These are phyloP conservation scores for Torulaspora gathmanii DNA, from an alignment of 805 yeast genomes.

Conservation along the genomic window DNA sequence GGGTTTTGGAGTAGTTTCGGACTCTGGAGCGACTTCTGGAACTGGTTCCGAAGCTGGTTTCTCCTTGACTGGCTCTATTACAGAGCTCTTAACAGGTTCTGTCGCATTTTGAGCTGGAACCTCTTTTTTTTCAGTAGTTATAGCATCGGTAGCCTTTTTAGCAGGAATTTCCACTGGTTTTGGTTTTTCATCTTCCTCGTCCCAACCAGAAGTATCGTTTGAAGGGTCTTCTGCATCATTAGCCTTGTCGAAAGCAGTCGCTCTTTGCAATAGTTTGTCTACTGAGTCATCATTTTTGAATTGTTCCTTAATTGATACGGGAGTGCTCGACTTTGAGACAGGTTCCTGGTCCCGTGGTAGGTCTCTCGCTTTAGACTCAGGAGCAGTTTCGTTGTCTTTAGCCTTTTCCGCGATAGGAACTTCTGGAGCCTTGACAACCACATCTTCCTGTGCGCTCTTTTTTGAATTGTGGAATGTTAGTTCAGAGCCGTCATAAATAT, in stretches of 20 bases:
- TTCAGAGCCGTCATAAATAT: constrained; percentile 69
- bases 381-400: neutral
- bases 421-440: constrained; percentile 24
- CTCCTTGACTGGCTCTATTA: constrained; percentile 2
- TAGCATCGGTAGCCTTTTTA: neutral
- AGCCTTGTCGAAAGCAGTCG: constrained; percentile 28
- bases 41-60: neutral
- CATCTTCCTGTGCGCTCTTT: constrained; percentile 36
- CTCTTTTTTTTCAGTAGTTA: constrained; percentile 7
- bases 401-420: neutral
- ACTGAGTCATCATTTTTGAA: constrained; percentile 30
- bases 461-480: constrained; percentile 42
- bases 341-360: neutral
- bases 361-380: neutral
- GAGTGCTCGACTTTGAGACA: neutral
- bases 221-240: constrained; percentile 37
- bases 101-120: constrained; percentile 22
- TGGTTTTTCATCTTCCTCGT: constrained; percentile 31
- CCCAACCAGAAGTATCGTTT: constrained; percentile 33
- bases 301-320: constrained; percentile 19
- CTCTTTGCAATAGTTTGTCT: constrained; percentile 28
- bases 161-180: constrained; percentile 5
- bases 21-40: constrained; percentile 5
- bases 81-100: neutral
- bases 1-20: constrained; percentile 21